phyloP scores from a whole-genome alignment of 139 green algal species.

The Volvox africanus region DNA sequence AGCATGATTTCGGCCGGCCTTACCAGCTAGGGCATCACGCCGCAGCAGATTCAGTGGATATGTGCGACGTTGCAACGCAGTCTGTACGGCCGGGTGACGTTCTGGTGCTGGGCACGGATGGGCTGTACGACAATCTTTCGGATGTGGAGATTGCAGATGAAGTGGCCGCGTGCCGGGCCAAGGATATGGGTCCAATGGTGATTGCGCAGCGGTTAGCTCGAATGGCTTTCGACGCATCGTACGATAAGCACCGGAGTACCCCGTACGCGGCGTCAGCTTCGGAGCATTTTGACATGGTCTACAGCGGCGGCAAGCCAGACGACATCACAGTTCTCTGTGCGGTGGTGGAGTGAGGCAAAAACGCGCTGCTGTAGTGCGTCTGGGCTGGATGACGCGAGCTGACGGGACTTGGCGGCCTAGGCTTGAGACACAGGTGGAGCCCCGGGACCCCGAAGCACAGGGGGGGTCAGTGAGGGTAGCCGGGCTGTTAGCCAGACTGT shows the following conservation, averaged over 20 bases:
- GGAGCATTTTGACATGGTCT: conserved; percentile 94
- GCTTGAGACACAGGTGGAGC: no score
- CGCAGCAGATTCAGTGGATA: conserved; percentile 60
- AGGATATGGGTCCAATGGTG: background rate
- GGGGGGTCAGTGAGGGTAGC: no score
- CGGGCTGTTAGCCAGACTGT: no score
- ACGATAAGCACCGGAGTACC: conserved; percentile 81
- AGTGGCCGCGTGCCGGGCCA: conserved; percentile 16
- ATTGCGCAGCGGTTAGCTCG: conserved; percentile 73
- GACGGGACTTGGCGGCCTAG: no score
- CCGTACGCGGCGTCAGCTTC: conserved; percentile 88
- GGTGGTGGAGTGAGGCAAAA: conserved; percentile 24
- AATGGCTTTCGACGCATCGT: conserved; percentile 76
- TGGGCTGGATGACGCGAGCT: no score
- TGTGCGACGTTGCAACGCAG: conserved; percentile 84
- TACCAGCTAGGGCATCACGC: conserved; percentile 90
- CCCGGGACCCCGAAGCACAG: no score
- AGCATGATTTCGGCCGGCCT: conserved; percentile 93
- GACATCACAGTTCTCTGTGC: conserved; percentile 75
- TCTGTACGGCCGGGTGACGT: conserved; percentile 83
- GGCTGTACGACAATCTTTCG: conserved; percentile 92
- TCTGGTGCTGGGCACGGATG: conserved; percentile 90
- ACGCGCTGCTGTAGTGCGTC: no score
- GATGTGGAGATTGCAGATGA: conserved; percentile 77
- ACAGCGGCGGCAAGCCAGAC: conserved; percentile 64